Evolutionary conservation across 2,329 filamentous ascomycete species (phyloP).

Genomic region (Pyrenophora seminiperda): DNA sequence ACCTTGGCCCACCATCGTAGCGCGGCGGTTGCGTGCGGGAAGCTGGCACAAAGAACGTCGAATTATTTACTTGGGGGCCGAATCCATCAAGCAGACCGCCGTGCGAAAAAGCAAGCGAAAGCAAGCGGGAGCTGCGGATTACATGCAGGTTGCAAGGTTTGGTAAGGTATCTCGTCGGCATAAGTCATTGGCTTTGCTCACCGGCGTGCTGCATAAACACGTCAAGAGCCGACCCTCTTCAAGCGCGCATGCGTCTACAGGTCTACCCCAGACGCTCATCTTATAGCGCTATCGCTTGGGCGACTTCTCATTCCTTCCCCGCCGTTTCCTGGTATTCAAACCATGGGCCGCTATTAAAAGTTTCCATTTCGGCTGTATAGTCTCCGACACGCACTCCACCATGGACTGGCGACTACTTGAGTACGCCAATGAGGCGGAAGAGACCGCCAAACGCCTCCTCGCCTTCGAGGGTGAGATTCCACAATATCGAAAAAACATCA

Average conservation of each 20-base stretch:
- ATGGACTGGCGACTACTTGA: slow-evolving; percentile 49
- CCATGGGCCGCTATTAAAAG: slow-evolving; percentile 23
- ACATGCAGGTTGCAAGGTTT: slow-evolving; percentile 41
- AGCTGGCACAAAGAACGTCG: slow-evolving; percentile 17
- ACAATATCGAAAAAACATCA: slow-evolving; percentile 59
- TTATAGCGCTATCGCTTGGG: slow-evolving; percentile 36
- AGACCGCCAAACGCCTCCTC: slow-evolving; percentile 58
- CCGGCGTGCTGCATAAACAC: slow-evolving; percentile 42
- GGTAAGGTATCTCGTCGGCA: slow-evolving; percentile 40
- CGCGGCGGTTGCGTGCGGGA: slow-evolving; percentile 13
- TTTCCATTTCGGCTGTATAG: slow-evolving; percentile 27
- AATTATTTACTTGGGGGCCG: slow-evolving; percentile 36
- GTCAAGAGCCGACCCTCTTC: slow-evolving; percentile 40
- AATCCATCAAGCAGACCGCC: slow-evolving; percentile 26
- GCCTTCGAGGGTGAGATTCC: slow-evolving; percentile 58
- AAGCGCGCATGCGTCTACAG: slow-evolving; percentile 29
- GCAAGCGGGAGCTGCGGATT: slow-evolving; percentile 36
- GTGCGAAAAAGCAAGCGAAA: slow-evolving; percentile 35
- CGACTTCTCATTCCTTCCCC: slow-evolving; percentile 14
- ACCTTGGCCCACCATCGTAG: slow-evolving; percentile 15
- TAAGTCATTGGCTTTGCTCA: slow-evolving; percentile 43
- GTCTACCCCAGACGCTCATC: slow-evolving; percentile 35
- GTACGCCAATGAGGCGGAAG: slow-evolving; percentile 56
- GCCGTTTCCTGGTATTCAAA: slow-evolving; percentile 20
- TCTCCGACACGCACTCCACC: slow-evolving; percentile 33